phyloP scores from a whole-genome alignment of 2,329 filamentous ascomycete genomes.

The Paecilomyces sp. region DNA sequence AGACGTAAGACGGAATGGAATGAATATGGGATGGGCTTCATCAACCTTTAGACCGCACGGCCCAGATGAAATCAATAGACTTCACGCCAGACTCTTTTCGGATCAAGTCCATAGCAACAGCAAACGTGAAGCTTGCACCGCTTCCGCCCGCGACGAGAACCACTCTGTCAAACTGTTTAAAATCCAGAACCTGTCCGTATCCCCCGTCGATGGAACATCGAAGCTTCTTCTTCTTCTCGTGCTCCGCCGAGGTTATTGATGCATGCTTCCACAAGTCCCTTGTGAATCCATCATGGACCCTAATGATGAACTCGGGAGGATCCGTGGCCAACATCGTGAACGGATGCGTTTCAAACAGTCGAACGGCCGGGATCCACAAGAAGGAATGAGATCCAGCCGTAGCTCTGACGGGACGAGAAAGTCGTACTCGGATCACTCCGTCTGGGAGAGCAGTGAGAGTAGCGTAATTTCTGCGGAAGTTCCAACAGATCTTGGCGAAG shows the following conservation, averaged over 20 bases:
- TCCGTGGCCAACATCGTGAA: constrained; percentile 11
- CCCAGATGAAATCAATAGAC: constrained; percentile 3
- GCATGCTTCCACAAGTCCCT: constrained; percentile 6
- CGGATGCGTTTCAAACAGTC: constrained; percentile 50
- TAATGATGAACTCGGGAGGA: constrained; percentile 9
- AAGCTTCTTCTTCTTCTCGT: not conserved
- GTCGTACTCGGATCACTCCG: constrained; percentile 49
- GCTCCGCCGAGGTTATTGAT: constrained; percentile 3
- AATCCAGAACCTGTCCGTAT: constrained; percentile 12
- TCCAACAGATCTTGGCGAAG: constrained; percentile 5
- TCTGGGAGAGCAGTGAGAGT: constrained; percentile 48
- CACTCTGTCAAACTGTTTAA: constrained; percentile 8
- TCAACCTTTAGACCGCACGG: not conserved
- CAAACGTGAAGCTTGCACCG: constrained; percentile 10
- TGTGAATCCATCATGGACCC: constrained; percentile 12
- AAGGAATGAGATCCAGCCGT: constrained; percentile 56
- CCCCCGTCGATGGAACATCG: constrained; percentile 12
- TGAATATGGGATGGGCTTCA: not conserved
- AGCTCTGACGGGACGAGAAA: constrained; percentile 44
- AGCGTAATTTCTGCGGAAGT: constrained; percentile 5
- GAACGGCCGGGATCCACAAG: constrained; percentile 55
- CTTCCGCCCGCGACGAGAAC: constrained; percentile 10
- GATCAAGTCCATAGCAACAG: constrained; percentile 8
- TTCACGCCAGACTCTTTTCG: not conserved
- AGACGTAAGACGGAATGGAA: too few species aligned